Conservation (phyloP, 2,329 filamentous ascomycete genomes). For the Penicillium sp. region DNA sequence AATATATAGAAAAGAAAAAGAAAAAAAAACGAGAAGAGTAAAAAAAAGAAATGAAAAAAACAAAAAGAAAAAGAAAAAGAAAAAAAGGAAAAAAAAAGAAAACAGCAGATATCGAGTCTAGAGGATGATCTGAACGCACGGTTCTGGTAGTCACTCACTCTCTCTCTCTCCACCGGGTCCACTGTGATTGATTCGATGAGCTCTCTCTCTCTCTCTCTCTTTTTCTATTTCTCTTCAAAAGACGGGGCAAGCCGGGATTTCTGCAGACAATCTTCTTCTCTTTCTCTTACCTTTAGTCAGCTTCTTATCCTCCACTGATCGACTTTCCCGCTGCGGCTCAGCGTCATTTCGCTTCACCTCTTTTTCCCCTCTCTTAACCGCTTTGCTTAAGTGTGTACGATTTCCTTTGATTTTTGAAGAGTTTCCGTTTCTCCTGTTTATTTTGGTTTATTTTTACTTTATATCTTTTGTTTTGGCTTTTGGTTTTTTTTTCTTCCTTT, state of each 20-base stretch:
- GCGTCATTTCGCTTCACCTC: conserved; percentile 17
- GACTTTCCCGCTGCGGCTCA: conserved; percentile 29
- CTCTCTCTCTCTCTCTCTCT: conserved; percentile 33
- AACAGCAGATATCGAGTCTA: conserved; percentile 6
- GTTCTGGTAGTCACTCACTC: conserved; percentile 3
- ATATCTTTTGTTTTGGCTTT: neutral
- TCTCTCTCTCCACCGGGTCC: conserved; percentile 5
- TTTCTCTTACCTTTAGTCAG: conserved; percentile 25
- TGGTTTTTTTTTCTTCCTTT: conserved; percentile 12
- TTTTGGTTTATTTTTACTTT: conserved; percentile 12
- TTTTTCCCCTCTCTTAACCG: conserved; percentile 11
- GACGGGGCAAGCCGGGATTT: conserved; percentile 18
- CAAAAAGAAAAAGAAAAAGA: neutral
- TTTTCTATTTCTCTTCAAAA: conserved; percentile 17
- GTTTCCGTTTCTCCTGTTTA: conserved; percentile 10
- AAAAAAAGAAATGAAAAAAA: neutral
- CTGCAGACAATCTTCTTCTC: conserved; percentile 15
- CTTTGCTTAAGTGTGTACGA: conserved; percentile 5
- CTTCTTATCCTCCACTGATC: conserved; percentile 23
- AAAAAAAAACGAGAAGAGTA: neutral
- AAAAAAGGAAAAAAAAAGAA: neutral
- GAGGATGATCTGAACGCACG: conserved; percentile 15
- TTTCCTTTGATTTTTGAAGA: conserved; percentile 8
- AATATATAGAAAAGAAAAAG: neutral
- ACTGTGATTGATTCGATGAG: conserved; percentile 11